These are phyloP conservation scores for Stygiomarasmius scandens DNA, from an alignment of 1,284 basidiomycete species.

Conservation along the genomic window DNA sequence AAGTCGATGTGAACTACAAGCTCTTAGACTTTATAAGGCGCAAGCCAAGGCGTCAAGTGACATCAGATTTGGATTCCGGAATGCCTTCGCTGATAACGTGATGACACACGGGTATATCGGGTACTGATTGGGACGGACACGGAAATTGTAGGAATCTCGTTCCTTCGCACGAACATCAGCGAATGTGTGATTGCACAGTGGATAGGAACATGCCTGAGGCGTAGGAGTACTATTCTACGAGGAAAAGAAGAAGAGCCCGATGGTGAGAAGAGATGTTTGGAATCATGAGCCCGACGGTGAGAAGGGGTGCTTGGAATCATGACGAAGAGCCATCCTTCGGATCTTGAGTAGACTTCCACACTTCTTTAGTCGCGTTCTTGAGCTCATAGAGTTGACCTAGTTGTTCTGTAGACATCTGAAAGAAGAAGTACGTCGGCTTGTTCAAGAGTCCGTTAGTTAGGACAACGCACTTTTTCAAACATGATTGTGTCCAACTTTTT, in stretches of 20 bases:
- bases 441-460: not conserved
- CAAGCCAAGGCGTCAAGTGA: not conserved
- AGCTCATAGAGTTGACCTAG: constrained; percentile 90
- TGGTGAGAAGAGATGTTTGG: not conserved
- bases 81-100: constrained; percentile 5
- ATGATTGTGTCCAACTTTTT: constrained; percentile 74
- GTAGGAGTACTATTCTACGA: not conserved
- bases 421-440: too few relatives aligned
- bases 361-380: constrained; percentile 85
- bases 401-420: constrained; percentile 88
- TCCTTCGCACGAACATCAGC: constrained; percentile 11
- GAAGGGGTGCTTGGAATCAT: not conserved
- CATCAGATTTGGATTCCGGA: not conserved
- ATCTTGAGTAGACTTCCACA: constrained; percentile 68
- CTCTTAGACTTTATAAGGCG: not conserved
- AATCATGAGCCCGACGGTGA: not conserved
- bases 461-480: constrained; percentile 73
- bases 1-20: not conserved
- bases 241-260: not conserved
- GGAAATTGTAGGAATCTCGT: not conserved
- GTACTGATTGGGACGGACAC: not conserved
- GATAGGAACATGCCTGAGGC: not conserved
- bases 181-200: not conserved
- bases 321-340: not conserved
- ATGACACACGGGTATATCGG: constrained; percentile 5